Evolutionary conservation across 148 eudicot species (phyloP), one percentile per base, ranked within the genome.

Genomic region (Persicaria maculosa): DNA sequence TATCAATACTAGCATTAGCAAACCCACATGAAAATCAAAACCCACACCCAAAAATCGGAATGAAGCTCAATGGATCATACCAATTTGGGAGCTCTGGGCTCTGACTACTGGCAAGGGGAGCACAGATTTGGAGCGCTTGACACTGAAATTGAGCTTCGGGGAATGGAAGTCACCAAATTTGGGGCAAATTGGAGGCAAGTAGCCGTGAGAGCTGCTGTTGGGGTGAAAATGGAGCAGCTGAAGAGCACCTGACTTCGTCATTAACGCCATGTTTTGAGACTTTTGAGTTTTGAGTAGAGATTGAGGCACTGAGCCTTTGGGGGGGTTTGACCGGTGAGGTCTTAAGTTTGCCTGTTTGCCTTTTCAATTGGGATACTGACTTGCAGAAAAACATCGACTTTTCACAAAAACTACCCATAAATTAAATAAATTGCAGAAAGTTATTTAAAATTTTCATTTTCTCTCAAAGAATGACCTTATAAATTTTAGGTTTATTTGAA

Each of bases 1-100:
- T 65, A 62, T 5, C 44, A 36, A 62, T 62, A 40, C 19, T 46
- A 8, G 43, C 2, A 25, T 65, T 31, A 4, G 43, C 16, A 36
- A 10, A 19, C 4, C 6, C 15, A 62, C 20, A 15, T 65, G 47
- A 15, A 40, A 65, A 65, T 36, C 70, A 65, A 65, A 65, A 6
- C 44, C 44, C 16, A 31, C 4, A 62, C 25, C 8, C 44, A 43
- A 62, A 25, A 61, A 9, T 9, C 62, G 25, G 4, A 59, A 9
- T 14, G 25, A 22, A 3, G 25, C 6, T 59, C 67, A 22, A 59
- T 43, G n/a, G 53, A 22, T 17, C 48, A 47, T 74, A 25, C 46
- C 53, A 86, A 83, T 82, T 50, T 85, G 74, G 74, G 84, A 50
- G 61, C 54, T 75, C 50, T 86, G 89, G 68, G 91, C 89, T 74